Conservation (phyloP, 495 filamentous ascomycete genomes). For the Neurospora sp. region DNA sequence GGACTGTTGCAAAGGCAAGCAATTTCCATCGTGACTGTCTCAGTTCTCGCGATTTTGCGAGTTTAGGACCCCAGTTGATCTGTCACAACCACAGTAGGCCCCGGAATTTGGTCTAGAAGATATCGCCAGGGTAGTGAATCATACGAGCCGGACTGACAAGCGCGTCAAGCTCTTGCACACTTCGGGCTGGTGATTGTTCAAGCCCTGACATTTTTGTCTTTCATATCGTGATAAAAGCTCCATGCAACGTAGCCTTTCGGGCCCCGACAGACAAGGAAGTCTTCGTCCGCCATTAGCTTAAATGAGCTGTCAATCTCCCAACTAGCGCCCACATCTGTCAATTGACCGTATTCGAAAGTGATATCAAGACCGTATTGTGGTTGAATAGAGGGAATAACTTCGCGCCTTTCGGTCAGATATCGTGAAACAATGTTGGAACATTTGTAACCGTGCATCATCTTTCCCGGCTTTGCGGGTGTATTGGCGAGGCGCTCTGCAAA, state of each 20-base stretch:
- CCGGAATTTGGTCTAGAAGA: background rate
- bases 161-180: background rate
- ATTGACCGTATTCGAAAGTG: background rate
- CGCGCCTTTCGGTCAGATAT: background rate
- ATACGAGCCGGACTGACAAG: background rate
- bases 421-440: background rate
- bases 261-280: background rate
- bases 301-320: background rate
- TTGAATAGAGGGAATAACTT: background rate
- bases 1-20: background rate
- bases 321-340: background rate
- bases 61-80: background rate
- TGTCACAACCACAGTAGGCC: background rate
- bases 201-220: background rate
- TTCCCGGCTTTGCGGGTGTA: background rate
- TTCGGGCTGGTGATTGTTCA: background rate
- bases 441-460: background rate
- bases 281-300: background rate
- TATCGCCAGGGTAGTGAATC: background rate
- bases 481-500: background rate
- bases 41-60: background rate
- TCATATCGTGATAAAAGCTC: conserved; percentile 9
- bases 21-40: background rate
- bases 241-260: background rate
- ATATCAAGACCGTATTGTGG: background rate